Base-by-base conservation (phyloP, 2,329 filamentous ascomycete genomes). In the Aspergillus pseudoterreus region DNA sequence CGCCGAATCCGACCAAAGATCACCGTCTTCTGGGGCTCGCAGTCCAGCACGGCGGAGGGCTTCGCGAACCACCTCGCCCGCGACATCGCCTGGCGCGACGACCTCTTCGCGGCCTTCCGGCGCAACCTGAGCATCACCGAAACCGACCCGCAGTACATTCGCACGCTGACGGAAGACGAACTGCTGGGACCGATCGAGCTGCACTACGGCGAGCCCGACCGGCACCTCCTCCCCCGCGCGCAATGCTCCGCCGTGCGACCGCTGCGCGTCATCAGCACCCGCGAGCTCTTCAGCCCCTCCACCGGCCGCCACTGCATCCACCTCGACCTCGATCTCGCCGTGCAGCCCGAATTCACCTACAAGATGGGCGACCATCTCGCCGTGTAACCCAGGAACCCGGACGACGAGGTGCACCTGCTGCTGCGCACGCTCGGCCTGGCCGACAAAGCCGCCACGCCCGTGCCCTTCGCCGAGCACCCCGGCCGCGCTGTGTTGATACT, bases 1-100 rank as follows among this genome's bases (percentile, higher is more conserved):
- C 10, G 64, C 69, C 27, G 70, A 77, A 51, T 65, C 68, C 1
- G 63, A 62, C 14, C 62, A 65, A 77, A 95, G 75, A 92, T 90
- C 65, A 84, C 96, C 57, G 84, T 96, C 63, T 94, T 96, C 78
- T 96, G 95, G 71, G 92, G 92, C 58, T 96, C 92, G 21, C 92
- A 96, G 76, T 96, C 92, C 14, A 92, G 92, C 58, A 96, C 91
- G 21, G 92, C 92, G 41, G 92, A 96, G 75, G 90, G 95, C 68
- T 96, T 96, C 67, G 92, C 92, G 58, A 90, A 90, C 14, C 83
- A 91, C 60, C 78, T 96, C 58, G 89, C 90, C 57, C 94, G 95
- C 77, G 92, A 96, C 71, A 90, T 96, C 64, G 86, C 90, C 51
- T 96, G 92, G 92, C 96, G 96, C 75, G 92, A 96, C 61, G 87